Percentiles rank a stretch among this genome's conserved stretches.
phyloP scores from a whole-genome alignment of 2,329 filamentous ascomycete species.

The Bipolaris victoriae region DNA sequence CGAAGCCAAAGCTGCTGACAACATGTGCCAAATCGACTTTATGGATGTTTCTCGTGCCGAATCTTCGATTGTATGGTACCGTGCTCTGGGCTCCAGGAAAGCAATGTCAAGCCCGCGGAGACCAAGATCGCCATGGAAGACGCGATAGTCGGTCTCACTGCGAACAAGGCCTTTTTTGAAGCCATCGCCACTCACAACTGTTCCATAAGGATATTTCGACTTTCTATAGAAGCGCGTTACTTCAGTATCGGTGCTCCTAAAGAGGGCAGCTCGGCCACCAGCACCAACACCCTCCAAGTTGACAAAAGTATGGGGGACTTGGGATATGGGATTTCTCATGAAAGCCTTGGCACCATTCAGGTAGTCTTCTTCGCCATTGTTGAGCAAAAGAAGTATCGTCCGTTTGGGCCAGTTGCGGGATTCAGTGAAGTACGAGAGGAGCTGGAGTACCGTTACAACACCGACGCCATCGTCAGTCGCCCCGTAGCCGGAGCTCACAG shows the following conservation, averaged over 20 bases:
- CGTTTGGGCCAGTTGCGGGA: conserved; percentile 73
- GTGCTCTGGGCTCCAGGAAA: conserved; percentile 82
- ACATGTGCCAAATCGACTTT: conserved; percentile 88
- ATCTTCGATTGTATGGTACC: conserved; percentile 92
- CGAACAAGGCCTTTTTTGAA: conserved; percentile 79
- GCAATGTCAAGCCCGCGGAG: conserved; percentile 90
- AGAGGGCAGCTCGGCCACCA: conserved; percentile 84
- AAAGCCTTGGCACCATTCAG: conserved; percentile 87
- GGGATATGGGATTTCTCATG: conserved; percentile 78
- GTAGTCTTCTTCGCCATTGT: conserved; percentile 95
- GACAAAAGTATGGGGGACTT: conserved; percentile 83
- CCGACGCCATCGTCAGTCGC: conserved; percentile 94
- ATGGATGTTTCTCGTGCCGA: conserved; percentile 78
- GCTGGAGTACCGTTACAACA: conserved; percentile 82
- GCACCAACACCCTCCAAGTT: conserved; percentile 96
- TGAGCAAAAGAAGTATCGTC: conserved; percentile 84
- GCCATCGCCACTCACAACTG: conserved; percentile 80
- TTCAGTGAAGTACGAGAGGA: conserved; percentile 82
- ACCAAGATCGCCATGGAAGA: conserved; percentile 78
- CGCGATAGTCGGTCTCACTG: conserved; percentile 87
- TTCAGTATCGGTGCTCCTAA: conserved; percentile 86
- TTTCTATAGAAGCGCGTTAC: conserved; percentile 79
- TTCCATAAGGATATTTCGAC: conserved; percentile 78
- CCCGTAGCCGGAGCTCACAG: conserved; percentile 88
- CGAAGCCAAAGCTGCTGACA: conserved; percentile 80